Percentiles rank a stretch among this genome's conserved stretches.
These are phyloP conservation scores for Endotrypanum monterogeii DNA, from an alignment of 208 protist species.

Conservation along the genomic window DNA sequence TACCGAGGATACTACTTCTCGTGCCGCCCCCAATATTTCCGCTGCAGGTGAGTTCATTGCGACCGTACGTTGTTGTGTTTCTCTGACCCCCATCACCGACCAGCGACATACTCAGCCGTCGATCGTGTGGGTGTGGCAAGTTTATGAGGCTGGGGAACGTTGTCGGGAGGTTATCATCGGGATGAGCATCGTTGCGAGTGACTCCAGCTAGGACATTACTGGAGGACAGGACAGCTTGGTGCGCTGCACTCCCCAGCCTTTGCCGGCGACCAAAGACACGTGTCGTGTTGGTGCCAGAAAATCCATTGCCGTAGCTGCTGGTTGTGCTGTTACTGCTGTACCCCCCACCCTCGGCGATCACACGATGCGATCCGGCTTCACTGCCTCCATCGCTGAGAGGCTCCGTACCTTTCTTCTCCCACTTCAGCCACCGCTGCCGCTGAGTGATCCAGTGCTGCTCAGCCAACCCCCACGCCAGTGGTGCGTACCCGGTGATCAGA, in stretches of 20 bases:
- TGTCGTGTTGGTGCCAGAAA: not conserved
- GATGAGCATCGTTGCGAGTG: not conserved
- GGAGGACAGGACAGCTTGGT: not conserved
- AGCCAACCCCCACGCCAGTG: slow-evolving; percentile 40
- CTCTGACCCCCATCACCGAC: not conserved
- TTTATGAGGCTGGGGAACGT: not conserved
- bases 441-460: slow-evolving; percentile 36
- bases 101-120: not conserved
- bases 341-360: not conserved
- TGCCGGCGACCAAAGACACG: not conserved
- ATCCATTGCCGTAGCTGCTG: not conserved
- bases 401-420: not conserved
- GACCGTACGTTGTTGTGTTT: not conserved
- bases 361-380: not conserved
- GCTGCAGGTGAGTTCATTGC: slow-evolving; percentile 1
- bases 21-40: slow-evolving; percentile 2
- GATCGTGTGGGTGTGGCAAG: not conserved
- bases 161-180: not conserved
- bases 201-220: not conserved
- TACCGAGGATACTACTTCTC: not conserved
- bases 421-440: slow-evolving; percentile 18
- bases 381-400: not conserved
- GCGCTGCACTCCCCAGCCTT: not conserved
- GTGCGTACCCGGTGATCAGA: slow-evolving; percentile 38
- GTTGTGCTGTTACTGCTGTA: not conserved